Conservation (phyloP, 2,329 filamentous ascomycete species). For the Trichoderma harzianum region DNA sequence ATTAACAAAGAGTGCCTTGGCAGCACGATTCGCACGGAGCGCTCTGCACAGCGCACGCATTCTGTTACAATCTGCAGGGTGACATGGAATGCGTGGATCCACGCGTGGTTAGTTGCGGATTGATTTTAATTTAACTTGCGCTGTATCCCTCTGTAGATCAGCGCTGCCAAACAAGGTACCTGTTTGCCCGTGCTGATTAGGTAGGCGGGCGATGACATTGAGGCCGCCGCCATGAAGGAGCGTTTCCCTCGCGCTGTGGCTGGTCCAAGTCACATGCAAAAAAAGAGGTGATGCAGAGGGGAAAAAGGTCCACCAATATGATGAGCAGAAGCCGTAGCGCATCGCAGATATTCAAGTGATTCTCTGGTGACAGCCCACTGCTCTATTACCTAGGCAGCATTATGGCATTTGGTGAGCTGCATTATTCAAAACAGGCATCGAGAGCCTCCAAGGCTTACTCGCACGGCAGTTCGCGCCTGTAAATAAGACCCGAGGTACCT, state of each 20-base stretch:
- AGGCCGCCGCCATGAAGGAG: not conserved
- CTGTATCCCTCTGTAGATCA: not conserved
- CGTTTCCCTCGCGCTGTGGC: not conserved
- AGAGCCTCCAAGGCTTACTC: not conserved
- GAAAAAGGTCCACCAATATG: not conserved
- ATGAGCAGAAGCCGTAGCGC: not conserved
- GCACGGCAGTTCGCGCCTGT: not conserved
- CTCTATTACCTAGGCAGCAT: not conserved
- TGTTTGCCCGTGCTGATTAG: not conserved
- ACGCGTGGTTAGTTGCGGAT: not conserved
- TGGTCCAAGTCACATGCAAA: not conserved
- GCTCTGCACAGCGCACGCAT: not conserved
- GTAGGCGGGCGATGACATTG: not conserved
- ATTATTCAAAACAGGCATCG: not conserved
- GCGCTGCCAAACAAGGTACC: not conserved
- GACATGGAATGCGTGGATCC: not conserved
- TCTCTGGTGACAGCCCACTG: not conserved
- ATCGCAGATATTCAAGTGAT: not conserved
- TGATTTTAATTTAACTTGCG: not conserved
- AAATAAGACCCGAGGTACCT: not conserved
- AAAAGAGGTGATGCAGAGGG: not conserved
- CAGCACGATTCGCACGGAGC: not conserved
- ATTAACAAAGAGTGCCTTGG: not conserved
- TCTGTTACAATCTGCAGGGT: not conserved
- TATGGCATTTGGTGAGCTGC: not conserved